Base-by-base conservation (phyloP, 768 basidiomycete species). In the Tricholoma terreum region DNA sequence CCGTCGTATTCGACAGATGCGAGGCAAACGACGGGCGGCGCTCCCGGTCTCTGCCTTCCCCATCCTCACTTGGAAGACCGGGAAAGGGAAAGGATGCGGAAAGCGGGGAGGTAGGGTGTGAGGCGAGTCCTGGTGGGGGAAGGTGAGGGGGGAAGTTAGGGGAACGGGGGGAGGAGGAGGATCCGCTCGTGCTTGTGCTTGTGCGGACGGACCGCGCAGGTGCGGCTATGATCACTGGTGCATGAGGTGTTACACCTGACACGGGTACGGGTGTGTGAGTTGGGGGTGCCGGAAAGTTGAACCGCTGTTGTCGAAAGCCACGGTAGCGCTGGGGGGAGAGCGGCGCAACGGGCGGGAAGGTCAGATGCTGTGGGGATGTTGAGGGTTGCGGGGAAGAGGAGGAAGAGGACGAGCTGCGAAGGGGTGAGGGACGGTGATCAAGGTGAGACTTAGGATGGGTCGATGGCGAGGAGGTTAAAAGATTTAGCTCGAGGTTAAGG, bases 11-110 rank as follows among this genome's bases (percentile, higher is more conserved):
- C 0, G 62, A 56, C 8, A 65, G 56, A 30, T 68, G 67, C n/a
- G 68, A 68, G 11, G 69, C 69, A 22, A 69, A 57, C 2, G 74
- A 73, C 0, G 73, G 70, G 5, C 66, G 56, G 9, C 69, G 71
- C 35, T 55, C 59, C 1, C 52, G 50, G 9, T 50, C 56, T 8
- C 21, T 21, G 12, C 27, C 42, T 2, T 53, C 57, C 1, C 31
- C 22, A 17, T 50, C 49, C 3, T 43, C 40, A 45, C 21, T 21
- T 8, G 36, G 22, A 1, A 22, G 9, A 17, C 27, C 45, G 33
- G 24, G 50, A 49, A 31, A 49, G 21, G 24, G 43, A 30, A 52
- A 57, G 15, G 46, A n/a, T 15, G 46, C n/a, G 10, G 46, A 49
- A 27, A 30, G 46, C 14, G 46, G 46, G 15, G 27, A 49, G 4